Base-by-base conservation (phyloP, 495 filamentous ascomycete species). In the Aspergillus homomorphus region DNA sequence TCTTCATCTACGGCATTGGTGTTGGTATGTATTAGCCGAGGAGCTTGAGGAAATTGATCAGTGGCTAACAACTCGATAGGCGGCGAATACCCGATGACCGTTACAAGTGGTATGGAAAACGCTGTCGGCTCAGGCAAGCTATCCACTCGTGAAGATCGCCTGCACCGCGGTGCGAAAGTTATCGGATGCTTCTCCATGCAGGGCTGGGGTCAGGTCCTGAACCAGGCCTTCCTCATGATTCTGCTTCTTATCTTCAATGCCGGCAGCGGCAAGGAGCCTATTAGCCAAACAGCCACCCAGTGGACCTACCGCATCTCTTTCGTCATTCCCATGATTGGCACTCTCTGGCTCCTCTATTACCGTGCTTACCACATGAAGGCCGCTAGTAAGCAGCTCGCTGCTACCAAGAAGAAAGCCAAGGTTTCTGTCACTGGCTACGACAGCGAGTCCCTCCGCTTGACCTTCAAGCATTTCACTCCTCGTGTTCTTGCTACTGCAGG, bases 81-180 rank as follows among this genome's bases (percentile, higher is more conserved):
- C 57, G 92, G 91, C 53, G 92, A 96, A 74, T 96, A 96, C 69
- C 92, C 92, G 41, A 96, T 96, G 81, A 96, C 92, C n/a, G 92
- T 91, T 4, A 96, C 91, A n/a, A 89, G 88, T 21, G 90, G 91
- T 54, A 96, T 96, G 89, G 92, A 96, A 69, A 92, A 92, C 65
- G 88, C 90, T 14, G 85, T 92, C 42, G 84, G 87, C 19, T 87
- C 90, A 41, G 92, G 92, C 41, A 89, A 87, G 67, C 73, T 96
- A 28, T 96, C 91, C 6, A 93, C 91, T 56, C 86, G 84, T 58
- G 89, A 94, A 20, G 92, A 96, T 69, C 89, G 92, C 72, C 82
- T 96, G 44, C 92, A 96, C 79, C 90, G 92, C 70, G 92, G 92
- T 49, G 87, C 91, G 68, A 93, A 93, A 72, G 90, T 95, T 65